phyloP scores from a whole-genome alignment of 192 early-diverging fungal genomes.

The Spizellomyces punctatus region DNA sequence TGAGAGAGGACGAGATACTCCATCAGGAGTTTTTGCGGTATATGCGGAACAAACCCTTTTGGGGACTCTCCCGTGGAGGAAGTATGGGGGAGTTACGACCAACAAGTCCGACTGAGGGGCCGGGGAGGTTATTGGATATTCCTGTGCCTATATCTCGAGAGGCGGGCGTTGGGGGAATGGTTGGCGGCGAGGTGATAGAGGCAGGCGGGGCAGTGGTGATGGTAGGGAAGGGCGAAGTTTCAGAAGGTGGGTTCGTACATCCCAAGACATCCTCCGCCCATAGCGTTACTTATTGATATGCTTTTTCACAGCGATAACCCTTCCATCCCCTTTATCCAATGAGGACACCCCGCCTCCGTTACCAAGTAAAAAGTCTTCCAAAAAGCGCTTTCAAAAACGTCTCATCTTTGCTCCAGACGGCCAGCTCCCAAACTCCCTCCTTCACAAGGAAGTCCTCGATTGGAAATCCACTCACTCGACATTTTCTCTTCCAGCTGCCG shows the following conservation, averaged over 20 bases:
- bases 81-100: neutral
- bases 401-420: conserved; percentile 48
- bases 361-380: neutral
- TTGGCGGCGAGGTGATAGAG: neutral
- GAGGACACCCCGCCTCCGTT: neutral
- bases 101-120: neutral
- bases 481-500: conserved; percentile 13
- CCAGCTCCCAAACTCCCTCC: conserved; percentile 47
- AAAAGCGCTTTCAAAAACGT: neutral
- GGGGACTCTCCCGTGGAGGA: conserved; percentile 1
- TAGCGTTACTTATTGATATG: too few species aligned
- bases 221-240: too few species aligned
- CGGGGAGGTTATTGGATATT: neutral
- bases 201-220: neutral
- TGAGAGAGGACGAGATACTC: conserved; percentile 30
- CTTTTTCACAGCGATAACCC: too few species aligned
- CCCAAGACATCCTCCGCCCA: too few species aligned
- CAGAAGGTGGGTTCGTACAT: too few species aligned
- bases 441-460: conserved; percentile 26
- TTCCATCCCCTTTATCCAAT: neutral
- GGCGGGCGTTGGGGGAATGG: neutral
- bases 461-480: conserved; percentile 38
- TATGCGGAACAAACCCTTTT: conserved; percentile 28
- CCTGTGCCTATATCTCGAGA: neutral
- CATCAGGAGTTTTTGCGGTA: conserved; percentile 35